Conservation (phyloP, 345 rosid species). For the Salix purpurea region DNA sequence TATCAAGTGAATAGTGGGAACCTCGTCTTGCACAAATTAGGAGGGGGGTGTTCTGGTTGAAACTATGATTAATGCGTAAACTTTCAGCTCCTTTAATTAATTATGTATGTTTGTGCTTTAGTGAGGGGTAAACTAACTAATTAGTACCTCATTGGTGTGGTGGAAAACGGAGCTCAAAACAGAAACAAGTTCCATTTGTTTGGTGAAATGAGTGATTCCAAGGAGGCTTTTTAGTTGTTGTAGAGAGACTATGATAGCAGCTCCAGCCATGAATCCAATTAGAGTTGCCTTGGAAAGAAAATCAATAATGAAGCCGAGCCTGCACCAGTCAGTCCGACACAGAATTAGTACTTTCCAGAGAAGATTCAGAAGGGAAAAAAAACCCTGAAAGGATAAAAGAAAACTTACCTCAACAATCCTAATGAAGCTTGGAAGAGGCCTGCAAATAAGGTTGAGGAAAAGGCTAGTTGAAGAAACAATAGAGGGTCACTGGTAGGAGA, state of each 20-base stretch:
- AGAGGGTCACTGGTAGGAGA: constrained; percentile 59
- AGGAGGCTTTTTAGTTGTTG: constrained; percentile 89
- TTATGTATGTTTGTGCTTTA: neutral
- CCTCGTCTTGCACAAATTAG: neutral
- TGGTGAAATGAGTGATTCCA: constrained; percentile 88
- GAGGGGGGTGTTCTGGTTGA: neutral
- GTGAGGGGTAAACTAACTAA: neutral
- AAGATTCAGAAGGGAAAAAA: neutral
- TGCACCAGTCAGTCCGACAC: constrained; percentile 9
- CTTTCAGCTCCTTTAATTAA: neutral
- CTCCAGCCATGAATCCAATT: constrained; percentile 96
- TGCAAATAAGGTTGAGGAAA: constrained; percentile 87
- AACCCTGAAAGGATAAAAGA: neutral
- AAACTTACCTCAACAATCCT: constrained; percentile 66
- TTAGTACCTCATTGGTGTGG: constrained; percentile 57
- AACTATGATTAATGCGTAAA: neutral
- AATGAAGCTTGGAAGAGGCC: constrained; percentile 92
- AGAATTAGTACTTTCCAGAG: neutral
- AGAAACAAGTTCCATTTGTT: constrained; percentile 72
- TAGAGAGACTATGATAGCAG: constrained; percentile 88
- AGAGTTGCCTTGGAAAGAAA: constrained; percentile 84
- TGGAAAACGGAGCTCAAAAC: constrained; percentile 81
- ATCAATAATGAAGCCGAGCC: constrained; percentile 91
- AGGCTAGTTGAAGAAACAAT: constrained; percentile 82
- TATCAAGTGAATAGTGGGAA: neutral